phyloP scores from a whole-genome alignment of 257 asterid species.

The Lavandula angustifolia region DNA sequence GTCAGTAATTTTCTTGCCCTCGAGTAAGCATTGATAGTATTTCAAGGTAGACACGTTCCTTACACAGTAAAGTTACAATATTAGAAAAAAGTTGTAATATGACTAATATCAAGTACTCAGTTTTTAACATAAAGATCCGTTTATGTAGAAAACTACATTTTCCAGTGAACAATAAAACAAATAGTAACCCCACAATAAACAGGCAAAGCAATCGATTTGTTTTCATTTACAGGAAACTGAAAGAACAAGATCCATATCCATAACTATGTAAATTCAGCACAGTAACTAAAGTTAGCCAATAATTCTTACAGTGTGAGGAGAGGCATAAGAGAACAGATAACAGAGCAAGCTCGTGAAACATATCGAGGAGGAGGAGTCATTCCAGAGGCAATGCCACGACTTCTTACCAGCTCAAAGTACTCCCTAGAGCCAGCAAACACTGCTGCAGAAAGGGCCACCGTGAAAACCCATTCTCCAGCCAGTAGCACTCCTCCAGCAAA shows the following conservation, averaged over 20 bases:
- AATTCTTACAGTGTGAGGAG: conserved; percentile 82
- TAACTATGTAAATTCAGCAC: conserved; percentile 26
- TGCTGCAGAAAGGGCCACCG: conserved; percentile 75
- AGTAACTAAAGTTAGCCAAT: conserved; percentile 26
- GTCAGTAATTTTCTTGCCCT: background rate
- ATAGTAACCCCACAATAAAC: conserved; percentile 11
- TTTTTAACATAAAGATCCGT: conserved; percentile 3
- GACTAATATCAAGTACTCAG: background rate
- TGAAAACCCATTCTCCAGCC: conserved; percentile 94
- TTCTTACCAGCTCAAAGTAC: conserved; percentile 94
- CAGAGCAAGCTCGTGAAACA: conserved; percentile 83
- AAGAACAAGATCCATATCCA: conserved; percentile 23
- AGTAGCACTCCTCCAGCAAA: conserved; percentile 83
- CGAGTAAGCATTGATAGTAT: background rate
- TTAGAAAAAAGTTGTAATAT: conserved; percentile 8
- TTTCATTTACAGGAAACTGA: conserved; percentile 19
- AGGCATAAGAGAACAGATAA: conserved; percentile 84
- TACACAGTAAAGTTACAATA: background rate
- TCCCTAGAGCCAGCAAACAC: conserved; percentile 81
- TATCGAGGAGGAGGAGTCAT: conserved; percentile 98
- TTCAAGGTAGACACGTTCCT: conserved; percentile 6
- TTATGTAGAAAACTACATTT: background rate
- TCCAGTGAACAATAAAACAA: background rate
- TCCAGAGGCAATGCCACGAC: conserved; percentile 92
- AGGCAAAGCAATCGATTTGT: conserved; percentile 13